Evolutionary conservation across 257 asterid species (phyloP), one percentile per base, ranked within the genome.

Genomic region (Haberlea rhodopensis): DNA sequence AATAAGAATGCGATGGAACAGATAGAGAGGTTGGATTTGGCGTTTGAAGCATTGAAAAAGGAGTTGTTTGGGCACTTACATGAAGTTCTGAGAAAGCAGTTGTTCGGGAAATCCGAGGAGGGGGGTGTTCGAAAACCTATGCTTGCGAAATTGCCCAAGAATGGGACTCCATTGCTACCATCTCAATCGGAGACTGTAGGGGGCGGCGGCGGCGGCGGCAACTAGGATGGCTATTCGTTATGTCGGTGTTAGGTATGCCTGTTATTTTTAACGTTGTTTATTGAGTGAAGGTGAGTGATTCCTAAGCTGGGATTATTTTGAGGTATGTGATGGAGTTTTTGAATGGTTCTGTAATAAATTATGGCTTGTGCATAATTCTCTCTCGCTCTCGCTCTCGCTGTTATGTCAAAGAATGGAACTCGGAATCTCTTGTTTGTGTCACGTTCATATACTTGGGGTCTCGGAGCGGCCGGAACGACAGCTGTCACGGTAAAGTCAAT

Each of bases 41-140:
- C 94, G 1, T 89, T 89, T 49, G 91, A 87, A 84, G 71, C 85
- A 5, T 66, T 89, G 85, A 89, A 87, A 76, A 83, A 80, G 71
- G 92, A 84, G 86, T 73, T 89, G 74, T 83, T 87, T 48, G 94
- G 91, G 55, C 94, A 83, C 71, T 77, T 85, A 65, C 97, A 87
- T 20, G 84, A 85, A 64, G 78, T 78, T 3, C 66, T 83, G 79
- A 85, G 97, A 73, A 84, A 75, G 67, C 96, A 88, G 75, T 67
- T 88, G 85, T 86, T 86, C 68, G 96, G 86, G 70, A 81, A 84
- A 66, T 66, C 75, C 5, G 89, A 79, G 75, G 87, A 79, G 62
- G 81, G 72, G 29, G 78, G 74, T 6, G 56, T 24, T 24, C 56
- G 75, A 57, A 71, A 72, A 69, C 91, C 80, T 15, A 49, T 64